phyloP scores from a whole-genome alignment of 2,329 filamentous ascomycete species.

The Penicillium sp. region DNA sequence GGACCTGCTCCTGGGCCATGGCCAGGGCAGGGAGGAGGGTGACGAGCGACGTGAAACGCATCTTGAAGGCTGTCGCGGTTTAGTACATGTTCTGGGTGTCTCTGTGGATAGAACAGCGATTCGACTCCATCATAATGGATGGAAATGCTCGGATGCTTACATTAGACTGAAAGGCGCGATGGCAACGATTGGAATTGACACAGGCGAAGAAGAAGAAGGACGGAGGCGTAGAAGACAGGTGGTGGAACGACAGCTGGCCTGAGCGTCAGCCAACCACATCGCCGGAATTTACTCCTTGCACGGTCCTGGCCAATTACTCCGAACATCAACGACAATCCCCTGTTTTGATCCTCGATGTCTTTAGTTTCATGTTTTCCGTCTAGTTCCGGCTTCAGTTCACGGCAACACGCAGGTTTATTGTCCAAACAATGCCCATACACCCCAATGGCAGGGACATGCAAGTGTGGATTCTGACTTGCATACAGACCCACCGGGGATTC shows the following conservation, averaged over 20 bases:
- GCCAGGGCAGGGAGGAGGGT: slow-evolving; percentile 53
- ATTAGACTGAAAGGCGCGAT: slow-evolving; percentile 4
- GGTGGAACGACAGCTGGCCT: slow-evolving; percentile 34
- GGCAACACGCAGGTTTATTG: background rate
- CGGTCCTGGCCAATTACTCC: background rate
- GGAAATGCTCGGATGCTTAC: background rate
- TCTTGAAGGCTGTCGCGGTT: slow-evolving; percentile 35
- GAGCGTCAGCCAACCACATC: slow-evolving; percentile 28
- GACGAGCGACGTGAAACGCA: slow-evolving; percentile 57
- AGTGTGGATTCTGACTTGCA: background rate
- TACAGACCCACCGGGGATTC: background rate
- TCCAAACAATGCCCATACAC: background rate
- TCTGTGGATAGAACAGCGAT: background rate
- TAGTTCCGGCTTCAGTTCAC: no score
- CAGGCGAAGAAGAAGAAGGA: slow-evolving; percentile 14
- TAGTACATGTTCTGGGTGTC: slow-evolving; percentile 7
- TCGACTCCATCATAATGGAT: background rate
- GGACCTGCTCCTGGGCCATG: slow-evolving; percentile 60
- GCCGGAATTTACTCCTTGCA: slow-evolving; percentile 1
- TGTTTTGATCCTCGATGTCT: background rate
- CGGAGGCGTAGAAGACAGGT: slow-evolving; percentile 13
- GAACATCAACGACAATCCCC: background rate
- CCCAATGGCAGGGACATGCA: background rate
- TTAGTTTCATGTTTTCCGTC: background rate
- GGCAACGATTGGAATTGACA: slow-evolving; percentile 6